Base-by-base conservation (phyloP, 305 asterid species). In the Rubia tinctorum region DNA sequence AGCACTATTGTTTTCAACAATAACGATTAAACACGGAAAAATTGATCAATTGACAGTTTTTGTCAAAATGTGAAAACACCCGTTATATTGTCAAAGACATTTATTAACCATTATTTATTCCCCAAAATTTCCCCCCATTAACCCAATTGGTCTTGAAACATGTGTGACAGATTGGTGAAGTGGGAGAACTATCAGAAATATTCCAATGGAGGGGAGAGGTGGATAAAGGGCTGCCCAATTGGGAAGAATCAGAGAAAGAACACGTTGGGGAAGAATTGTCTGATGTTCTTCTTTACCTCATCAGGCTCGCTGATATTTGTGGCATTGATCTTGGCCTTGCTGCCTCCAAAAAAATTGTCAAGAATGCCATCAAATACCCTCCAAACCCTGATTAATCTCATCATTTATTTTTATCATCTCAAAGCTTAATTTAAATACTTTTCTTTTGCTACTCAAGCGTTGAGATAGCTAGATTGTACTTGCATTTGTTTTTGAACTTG, bases 181-280 rank as follows among this genome's bases (percentile, higher is more conserved):
- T 86, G 14, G 91, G 91, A 44, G 91, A 86, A 55, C 56, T 86
- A 68, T 81, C 91, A 71, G 87, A 86, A 40, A 86, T 86, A 75
- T 86, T 86, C 67, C 91, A 86, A 58, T 86, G 91, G 91, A 86
- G 78, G 44, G 91, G 87, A 53, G 91, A 86, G 20, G 91, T 86
- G 44, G 87, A 78, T 25, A 86, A 78, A 77, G 91, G 91, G 15
- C 69, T 86, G 78, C 85, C 86, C 59, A 81, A 84, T 68, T 86
- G 91, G 91, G 82, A 84, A 45, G 86, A 86, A 74, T 71, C 87
- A 72, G 91, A 86, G 1, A 86, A 76, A 73, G 91, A 86, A 77
- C 91, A 86, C 66, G 82, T 86, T 45, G 91, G 89, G 10, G 91
- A 86, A 83, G 91, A 86, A 70, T 66, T 86, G 42, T 84, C 91